Evolutionary conservation across 2,329 filamentous ascomycete species (phyloP).

Genomic region (Claviceps monticola): DNA sequence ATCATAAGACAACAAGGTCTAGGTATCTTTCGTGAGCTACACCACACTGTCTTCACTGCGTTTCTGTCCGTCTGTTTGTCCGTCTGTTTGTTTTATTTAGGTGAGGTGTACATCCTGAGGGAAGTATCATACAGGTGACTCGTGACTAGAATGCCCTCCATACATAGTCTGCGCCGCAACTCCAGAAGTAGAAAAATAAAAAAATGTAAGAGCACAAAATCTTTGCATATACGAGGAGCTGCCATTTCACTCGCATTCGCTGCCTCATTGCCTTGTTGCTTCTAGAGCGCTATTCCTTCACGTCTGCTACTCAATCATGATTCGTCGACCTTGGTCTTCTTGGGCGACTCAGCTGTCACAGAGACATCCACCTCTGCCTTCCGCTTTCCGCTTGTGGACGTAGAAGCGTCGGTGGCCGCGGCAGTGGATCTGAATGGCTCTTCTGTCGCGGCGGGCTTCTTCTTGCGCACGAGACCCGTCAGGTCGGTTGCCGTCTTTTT

Average conservation of each 20-base stretch:
- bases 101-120: not conserved
- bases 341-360: constrained; percentile 16
- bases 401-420: constrained; percentile 1
- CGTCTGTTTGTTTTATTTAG: too few species aligned
- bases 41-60: not conserved
- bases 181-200: not conserved
- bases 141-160: not conserved
- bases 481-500: constrained; percentile 63
- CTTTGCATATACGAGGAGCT: not conserved
- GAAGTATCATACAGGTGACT: too few species aligned
- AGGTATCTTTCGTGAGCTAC: not conserved
- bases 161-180: not conserved
- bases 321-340: constrained; percentile 23
- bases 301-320: not conserved
- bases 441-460: constrained; percentile 32
- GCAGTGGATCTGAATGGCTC: constrained; percentile 5
- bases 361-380: constrained; percentile 19
- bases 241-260: too few species aligned
- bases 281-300: too few species aligned
- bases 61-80: too few species aligned
- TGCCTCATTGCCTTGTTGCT: too few species aligned
- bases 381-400: constrained; percentile 24
- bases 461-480: constrained; percentile 61
- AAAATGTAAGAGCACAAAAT: not conserved
- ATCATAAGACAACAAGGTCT: too few species aligned